Evolutionary conservation across 768 basidiomycete genomes (phyloP), one percentile per base, ranked within the genome.

Genomic region (Gautieria morchelliformis): DNA sequence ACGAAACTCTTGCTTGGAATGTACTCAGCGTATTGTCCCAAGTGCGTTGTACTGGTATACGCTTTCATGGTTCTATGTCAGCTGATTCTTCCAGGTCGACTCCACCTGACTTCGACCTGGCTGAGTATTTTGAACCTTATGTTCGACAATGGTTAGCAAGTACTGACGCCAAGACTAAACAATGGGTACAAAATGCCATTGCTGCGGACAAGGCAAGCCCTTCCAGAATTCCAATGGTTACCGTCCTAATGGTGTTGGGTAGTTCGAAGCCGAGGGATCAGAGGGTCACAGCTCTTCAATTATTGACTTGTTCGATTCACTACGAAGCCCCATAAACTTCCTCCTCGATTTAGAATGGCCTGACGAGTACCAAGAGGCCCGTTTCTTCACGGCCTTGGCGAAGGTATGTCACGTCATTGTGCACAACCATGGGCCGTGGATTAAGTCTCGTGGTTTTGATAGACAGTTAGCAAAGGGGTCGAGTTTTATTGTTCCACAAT

Each of bases 271-370:
- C 56, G 80, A 93, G 72, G 79, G 88, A 59, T 59, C 75, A 11
- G 83, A 89, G 69, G 89, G 89, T 0, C 90, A 94, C 65, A 95
- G 92, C 63, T 93, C 94, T n/a, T 98, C 95, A 0, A 94, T 99
- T 55, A 85, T 93, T 22, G 96, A 99, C 70, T 77, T 99, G 1
- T 97, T 98, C 65, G 93, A 93, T 61, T 96, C 93, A 3, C 77
- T 98, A 55, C 83, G 90, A 52, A 93, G 89, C 63, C 93, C 95
- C 0, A 86, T 93, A 64, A 80, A 81, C 58, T 93, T 96, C 71
- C 70, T 99, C 46, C 81, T 90, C 68, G 89, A 89, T 49, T 74
- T 99, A 41, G 81, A 93, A 59, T 99, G 96, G 96, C 84, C 87
- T 11, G 91, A 98, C 66, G 82, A 84, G 50, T 89, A 88, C 62